Conservation (phyloP, 345 rosid genomes). For the Citrus hindsii region DNA sequence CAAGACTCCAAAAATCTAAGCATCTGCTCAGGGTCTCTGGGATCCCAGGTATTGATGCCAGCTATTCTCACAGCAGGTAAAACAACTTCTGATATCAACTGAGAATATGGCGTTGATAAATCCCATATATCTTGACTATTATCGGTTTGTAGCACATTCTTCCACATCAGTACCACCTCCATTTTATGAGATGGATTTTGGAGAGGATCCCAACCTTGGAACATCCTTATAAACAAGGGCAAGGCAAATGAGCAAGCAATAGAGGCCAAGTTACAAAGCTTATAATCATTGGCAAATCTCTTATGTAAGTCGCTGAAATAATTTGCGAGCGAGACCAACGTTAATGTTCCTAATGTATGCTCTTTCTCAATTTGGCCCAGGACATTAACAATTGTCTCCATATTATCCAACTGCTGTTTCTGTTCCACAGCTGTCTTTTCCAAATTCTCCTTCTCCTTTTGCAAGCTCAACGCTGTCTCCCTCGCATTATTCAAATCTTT, state of each 20-base stretch:
- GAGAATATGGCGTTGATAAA: constrained; percentile 59
- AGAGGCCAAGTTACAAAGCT: constrained; percentile 68
- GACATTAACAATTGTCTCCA: constrained; percentile 52
- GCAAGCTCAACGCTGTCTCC: constrained; percentile 80
- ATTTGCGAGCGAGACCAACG: constrained; percentile 56
- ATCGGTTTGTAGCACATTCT: constrained; percentile 62
- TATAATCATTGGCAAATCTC: constrained; percentile 65
- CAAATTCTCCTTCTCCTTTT: constrained; percentile 74
- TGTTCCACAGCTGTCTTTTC: constrained; percentile 47
- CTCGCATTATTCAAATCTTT: constrained; percentile 78
- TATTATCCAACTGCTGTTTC: constrained; percentile 53
- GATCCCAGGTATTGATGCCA: constrained; percentile 90
- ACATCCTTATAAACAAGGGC: constrained; percentile 76
- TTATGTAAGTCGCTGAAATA: constrained; percentile 49
- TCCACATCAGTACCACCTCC: constrained; percentile 61
- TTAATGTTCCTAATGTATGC: constrained; percentile 48
- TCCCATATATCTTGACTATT: constrained; percentile 71
- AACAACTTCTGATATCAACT: constrained; percentile 73
- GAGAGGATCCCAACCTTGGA: constrained; percentile 97
- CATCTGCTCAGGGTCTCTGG: constrained; percentile 94
- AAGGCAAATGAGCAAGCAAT: constrained; percentile 74
- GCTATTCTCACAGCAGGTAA: constrained; percentile 85
- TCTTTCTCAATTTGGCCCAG: constrained; percentile 52
- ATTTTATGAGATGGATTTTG: constrained; percentile 59
- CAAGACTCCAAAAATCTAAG: constrained; percentile 83